Evolutionary conservation across 805 yeast genomes (phyloP), one percentile per base, ranked within the genome.

Genomic region (Pichia cephalocereana): DNA sequence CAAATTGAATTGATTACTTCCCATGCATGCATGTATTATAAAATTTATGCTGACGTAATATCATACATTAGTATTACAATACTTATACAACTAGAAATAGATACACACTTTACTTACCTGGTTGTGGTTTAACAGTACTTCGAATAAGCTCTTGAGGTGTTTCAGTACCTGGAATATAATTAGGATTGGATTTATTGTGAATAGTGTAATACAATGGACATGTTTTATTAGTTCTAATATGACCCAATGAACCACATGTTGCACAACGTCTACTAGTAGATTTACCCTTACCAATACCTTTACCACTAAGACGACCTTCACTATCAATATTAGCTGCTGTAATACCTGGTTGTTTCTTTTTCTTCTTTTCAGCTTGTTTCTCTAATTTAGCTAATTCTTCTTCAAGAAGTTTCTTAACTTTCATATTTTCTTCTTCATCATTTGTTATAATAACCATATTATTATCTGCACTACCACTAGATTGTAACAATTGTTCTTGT

Each of bases 171-270:
- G 64, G 66, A 43, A 58, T 59, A 44, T 64, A 64, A 44, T 64
- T 62, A 6, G 68, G 68, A 50, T 64, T 63, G 10, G 67, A 64
- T 46, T 63, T 64, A 50, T 64, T 64, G 43, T 64, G 66, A 23
- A 64, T 61, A 12, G 68, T 64, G 52, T 77, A 79, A 62, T 86
- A 91, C 76, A 89, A 74, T 15, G 98, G 99, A 68, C 99, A 91
- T 2, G 91, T 70, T 54, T 83, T 84, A 63, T 88, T 89, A 3
- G 99, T 91, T 62, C 93, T 77, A 52, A 91, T 91, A 64, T 91
- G 99, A 0, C 98, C 99, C 53, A 86, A 75, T 12, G 91, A 93
- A 23, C 98, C 98, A 73, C 99, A 91, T 0, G 93, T 83, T 4
- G 95, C 90, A 68, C 99, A 91, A 60, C 87, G 79, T 62, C 99